phyloP scores from a whole-genome alignment of 2,329 filamentous ascomycete species.

The Sclerotinia glacialis region DNA sequence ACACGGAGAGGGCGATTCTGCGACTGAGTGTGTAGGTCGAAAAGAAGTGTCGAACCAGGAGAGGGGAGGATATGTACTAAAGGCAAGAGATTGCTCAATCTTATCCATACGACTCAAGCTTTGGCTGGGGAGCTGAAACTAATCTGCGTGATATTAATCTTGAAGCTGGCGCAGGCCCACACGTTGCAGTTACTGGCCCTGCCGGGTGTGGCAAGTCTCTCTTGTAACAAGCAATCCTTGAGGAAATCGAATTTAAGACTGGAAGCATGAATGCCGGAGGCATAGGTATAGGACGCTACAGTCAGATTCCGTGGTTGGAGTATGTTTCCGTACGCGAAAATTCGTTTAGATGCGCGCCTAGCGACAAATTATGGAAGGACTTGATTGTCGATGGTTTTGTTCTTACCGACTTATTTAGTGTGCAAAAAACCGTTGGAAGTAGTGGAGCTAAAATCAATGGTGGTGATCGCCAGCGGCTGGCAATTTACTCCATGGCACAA shows the following conservation, averaged over 20 bases:
- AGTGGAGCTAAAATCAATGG: conserved; percentile 38
- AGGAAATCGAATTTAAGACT: conserved; percentile 33
- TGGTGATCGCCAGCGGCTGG: conserved; percentile 27
- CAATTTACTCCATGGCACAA: conserved; percentile 28
- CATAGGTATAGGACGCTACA: conserved; percentile 42
- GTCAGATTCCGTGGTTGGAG: conserved; percentile 46
- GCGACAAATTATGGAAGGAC: not conserved
- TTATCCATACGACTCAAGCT: not conserved
- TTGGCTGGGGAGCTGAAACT: not conserved
- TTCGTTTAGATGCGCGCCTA: not conserved
- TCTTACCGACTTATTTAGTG: conserved; percentile 27
- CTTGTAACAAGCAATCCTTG: conserved; percentile 39
- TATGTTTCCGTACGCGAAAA: conserved; percentile 41
- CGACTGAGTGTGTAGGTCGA: not conserved
- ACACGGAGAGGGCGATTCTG: not conserved
- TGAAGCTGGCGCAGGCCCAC: not conserved
- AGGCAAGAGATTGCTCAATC: not conserved
- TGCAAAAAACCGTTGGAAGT: conserved; percentile 34
- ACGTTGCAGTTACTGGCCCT: not conserved
- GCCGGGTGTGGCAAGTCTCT: conserved; percentile 41
- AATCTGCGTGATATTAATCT: not conserved
- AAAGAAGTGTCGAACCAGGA: not conserved
- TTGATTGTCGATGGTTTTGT: not conserved
- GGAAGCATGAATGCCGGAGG: conserved; percentile 28
- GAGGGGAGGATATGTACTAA: not conserved